phyloP scores from a whole-genome alignment of 2,329 filamentous ascomycete genomes.

The Fonsecaea multimorphosa region DNA sequence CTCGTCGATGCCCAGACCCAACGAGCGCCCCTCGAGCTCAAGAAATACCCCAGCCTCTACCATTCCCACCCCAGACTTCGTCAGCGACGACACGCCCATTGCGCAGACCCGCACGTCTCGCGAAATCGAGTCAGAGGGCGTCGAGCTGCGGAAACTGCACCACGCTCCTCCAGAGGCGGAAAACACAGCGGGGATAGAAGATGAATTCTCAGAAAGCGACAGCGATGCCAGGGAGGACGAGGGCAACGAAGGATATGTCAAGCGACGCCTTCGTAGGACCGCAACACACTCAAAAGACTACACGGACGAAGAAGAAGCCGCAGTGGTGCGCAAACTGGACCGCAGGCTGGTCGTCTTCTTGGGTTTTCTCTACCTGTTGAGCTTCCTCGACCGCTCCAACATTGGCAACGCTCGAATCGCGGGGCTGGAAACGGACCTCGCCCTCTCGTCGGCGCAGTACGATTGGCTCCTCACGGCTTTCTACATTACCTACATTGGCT shows the following conservation, averaged over 20 bases:
- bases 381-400: slow-evolving; percentile 83
- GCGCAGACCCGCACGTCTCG: slow-evolving; percentile 19
- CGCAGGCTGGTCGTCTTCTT: slow-evolving; percentile 78
- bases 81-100: slow-evolving; percentile 20
- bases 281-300: slow-evolving; percentile 63
- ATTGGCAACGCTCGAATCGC: slow-evolving; percentile 69
- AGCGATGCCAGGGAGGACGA: slow-evolving; percentile 19
- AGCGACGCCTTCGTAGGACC: slow-evolving; percentile 21
- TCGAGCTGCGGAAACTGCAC: slow-evolving; percentile 29
- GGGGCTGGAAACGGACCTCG: slow-evolving; percentile 61
- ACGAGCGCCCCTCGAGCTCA: slow-evolving; percentile 16
- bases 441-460: slow-evolving; percentile 62
- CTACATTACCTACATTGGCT: slow-evolving; percentile 68
- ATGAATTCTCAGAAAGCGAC: slow-evolving; percentile 14
- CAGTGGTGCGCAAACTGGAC: slow-evolving; percentile 77
- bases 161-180: not conserved
- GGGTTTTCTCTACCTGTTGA: slow-evolving; percentile 80
- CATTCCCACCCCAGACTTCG: slow-evolving; percentile 11
- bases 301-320: slow-evolving; percentile 70
- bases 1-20: slow-evolving; percentile 7
- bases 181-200: not conserved
- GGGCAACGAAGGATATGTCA: slow-evolving; percentile 21
- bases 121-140: slow-evolving; percentile 15
- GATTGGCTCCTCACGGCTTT: slow-evolving; percentile 68
- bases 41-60: slow-evolving; percentile 16